A percentile compares a stretch with the other conserved stretches of the same genome.
Evolutionary conservation across 2,329 filamentous ascomycete genomes (phyloP).

Genomic region (Incumbomyces delicatus): DNA sequence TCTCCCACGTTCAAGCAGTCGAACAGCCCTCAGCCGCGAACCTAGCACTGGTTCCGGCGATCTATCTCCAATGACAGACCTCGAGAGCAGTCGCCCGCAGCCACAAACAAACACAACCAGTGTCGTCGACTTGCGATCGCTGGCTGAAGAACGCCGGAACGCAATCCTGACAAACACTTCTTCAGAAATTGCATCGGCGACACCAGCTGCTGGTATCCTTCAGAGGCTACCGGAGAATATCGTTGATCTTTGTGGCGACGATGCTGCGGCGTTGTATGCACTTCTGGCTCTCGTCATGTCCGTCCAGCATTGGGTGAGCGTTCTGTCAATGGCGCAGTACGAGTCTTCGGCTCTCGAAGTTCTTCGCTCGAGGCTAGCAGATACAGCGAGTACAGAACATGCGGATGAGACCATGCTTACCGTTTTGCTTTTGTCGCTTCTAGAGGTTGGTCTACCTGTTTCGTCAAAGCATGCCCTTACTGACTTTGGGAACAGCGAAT

Average conservation of each 20-base stretch:
- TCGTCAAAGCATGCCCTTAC: not conserved
- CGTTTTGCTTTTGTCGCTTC: not conserved
- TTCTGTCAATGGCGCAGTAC: not conserved
- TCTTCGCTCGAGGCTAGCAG: not conserved
- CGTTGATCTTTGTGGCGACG: not conserved
- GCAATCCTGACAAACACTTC: not conserved
- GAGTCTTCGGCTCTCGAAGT: not conserved
- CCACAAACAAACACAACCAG: not conserved
- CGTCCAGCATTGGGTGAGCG: not conserved
- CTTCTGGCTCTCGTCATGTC: not conserved
- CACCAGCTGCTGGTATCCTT: not conserved
- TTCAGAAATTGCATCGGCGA: not conserved
- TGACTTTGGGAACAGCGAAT: not conserved
- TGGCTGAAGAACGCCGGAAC: not conserved
- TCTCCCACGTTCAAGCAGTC: not conserved
- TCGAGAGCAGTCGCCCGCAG: not conserved
- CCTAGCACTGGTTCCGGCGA: not conserved
- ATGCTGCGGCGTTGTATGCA: not conserved
- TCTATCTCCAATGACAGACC: not conserved
- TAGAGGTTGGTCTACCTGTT: not conserved
- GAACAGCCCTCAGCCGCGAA: not conserved
- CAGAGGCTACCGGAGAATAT: not conserved
- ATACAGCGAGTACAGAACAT: not conserved
- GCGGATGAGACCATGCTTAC: not conserved
- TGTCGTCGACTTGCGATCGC: not conserved